These are phyloP conservation scores for Oleoguttula mirabilis DNA, from an alignment of 495 filamentous ascomycete species.

Conservation along the genomic window DNA sequence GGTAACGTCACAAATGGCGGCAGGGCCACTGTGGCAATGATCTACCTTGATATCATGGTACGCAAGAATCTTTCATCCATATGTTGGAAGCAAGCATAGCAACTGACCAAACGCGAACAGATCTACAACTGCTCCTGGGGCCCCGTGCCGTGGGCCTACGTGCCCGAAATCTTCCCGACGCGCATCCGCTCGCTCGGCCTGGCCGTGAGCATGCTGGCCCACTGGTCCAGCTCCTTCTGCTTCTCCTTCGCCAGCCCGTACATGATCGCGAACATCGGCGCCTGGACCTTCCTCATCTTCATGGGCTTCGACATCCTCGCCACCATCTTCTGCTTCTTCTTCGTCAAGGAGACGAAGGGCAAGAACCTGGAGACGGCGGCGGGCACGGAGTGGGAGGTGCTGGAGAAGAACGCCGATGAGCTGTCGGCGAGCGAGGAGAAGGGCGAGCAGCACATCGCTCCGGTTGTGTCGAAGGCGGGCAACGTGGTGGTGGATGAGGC, in stretches of 20 bases:
- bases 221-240: slow-evolving; percentile 57
- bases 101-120: no score
- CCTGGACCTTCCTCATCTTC: slow-evolving; percentile 8
- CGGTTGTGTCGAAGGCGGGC: no score
- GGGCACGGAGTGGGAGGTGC: no score
- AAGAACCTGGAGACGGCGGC: no score
- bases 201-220: slow-evolving; percentile 53
- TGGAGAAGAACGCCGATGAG: no score
- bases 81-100: no score
- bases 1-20: slow-evolving; percentile 7
- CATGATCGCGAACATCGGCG: slow-evolving; percentile 8
- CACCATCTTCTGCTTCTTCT: slow-evolving; percentile 29
- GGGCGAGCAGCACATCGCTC: no score
- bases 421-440: no score
- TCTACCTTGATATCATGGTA: no score
- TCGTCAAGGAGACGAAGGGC: slow-evolving; percentile 41
- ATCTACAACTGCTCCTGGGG: slow-evolving; percentile 20
- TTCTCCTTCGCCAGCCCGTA: slow-evolving; percentile 34
- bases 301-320: slow-evolving; percentile 5
- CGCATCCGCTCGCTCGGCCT: slow-evolving; percentile 61
- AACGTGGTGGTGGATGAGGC: no score
- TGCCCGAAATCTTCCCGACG: slow-evolving; percentile 59
- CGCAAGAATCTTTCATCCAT: no score
- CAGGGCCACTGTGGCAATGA: slow-evolving; percentile 20
- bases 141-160: slow-evolving; percentile 43